A percentile compares a stretch with the other conserved stretches of the same genome.
Evolutionary conservation across 345 rosid species (phyloP).

Genomic region (Hirschfeldia incana): DNA sequence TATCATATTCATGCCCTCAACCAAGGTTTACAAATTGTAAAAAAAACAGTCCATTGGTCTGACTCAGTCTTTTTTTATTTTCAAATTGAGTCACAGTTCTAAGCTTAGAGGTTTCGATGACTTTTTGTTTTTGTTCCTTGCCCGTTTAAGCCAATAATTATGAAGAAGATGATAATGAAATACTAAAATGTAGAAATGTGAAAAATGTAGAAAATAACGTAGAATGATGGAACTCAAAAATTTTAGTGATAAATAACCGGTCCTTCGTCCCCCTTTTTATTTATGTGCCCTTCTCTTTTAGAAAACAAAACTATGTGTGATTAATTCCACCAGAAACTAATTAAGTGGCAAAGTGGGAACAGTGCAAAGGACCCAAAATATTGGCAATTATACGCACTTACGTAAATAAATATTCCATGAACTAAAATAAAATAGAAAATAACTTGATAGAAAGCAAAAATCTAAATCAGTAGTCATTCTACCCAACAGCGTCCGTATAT

Average conservation of each 20-base stretch:
- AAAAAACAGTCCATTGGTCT: neutral
- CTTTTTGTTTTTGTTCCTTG: neutral
- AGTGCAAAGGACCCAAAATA: constrained; percentile 21
- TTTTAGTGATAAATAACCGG: constrained; percentile 1
- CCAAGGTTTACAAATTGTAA: neutral
- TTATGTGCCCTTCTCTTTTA: neutral
- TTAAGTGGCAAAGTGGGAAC: constrained; percentile 27
- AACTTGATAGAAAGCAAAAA: constrained; percentile 19
- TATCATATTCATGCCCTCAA: neutral
- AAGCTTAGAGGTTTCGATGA: neutral
- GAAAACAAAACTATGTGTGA: constrained; percentile 22
- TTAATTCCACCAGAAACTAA: constrained; percentile 33
- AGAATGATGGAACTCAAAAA: constrained; percentile 24
- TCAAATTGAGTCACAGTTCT: neutral
- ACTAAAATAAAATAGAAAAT: constrained; percentile 12
- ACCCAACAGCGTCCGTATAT: constrained; percentile 26
- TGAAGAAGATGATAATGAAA: neutral
- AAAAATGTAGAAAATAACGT: neutral
- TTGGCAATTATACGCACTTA: constrained; percentile 41
- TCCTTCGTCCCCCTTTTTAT: neutral
- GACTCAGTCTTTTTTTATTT: neutral
- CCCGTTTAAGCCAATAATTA: neutral
- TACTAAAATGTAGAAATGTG: constrained; percentile 6
- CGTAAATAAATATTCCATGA: constrained; percentile 31
- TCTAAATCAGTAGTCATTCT: constrained; percentile 26